Base-by-base conservation (phyloP, 805 yeast species). In the Hagleromyces aurorensis region DNA sequence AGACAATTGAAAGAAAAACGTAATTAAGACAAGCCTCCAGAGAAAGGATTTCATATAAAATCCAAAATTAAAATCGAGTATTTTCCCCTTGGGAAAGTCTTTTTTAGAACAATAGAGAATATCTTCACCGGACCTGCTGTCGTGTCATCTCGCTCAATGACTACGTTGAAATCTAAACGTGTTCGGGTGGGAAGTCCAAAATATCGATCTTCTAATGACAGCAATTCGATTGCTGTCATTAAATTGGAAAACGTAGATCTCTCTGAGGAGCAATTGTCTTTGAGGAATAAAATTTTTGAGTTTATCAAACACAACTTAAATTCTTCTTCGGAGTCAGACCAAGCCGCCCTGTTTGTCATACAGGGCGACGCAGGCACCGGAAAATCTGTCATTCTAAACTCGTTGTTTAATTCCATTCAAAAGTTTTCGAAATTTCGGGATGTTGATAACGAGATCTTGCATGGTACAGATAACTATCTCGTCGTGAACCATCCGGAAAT, bases 301-400 rank as follows among this genome's bases (percentile, higher is more conserved):
- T 65, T 62, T 37, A 46, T 52, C 15, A 42, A 50, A 18, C 30
- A 43, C 0, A 38, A 51, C 16, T 31, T 64, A 7, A 19, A 27
- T 2, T 25, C 34, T 10, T 34, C 34, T 28, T 33, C 41, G 3
- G 38, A 33, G 9, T 16, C 39, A 31, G 25, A 25, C 12, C 18
- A 23, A 21, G 48, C 65, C 1, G 49, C 65, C 0, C 52, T 62
- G 38, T 65, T 57, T 41, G 62, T 64, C 1, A 62, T 66, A 28
- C 58, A 64, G 36, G 71, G 71, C 28, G 68, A 64, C 46, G 70
- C 70, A 5, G 71, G 71, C 14, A 66, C 71, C 0, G 71, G 71
- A 8, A 66, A 65, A 37, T 58, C 65, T 10, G 69, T 62, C 3
- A 53, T 65, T 7, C 41, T 65, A 32, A 65, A 66, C 31, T 44